These are phyloP conservation scores for Apiospora malaysiana DNA, from an alignment of 2,329 filamentous ascomycete genomes.

Conservation along the genomic window DNA sequence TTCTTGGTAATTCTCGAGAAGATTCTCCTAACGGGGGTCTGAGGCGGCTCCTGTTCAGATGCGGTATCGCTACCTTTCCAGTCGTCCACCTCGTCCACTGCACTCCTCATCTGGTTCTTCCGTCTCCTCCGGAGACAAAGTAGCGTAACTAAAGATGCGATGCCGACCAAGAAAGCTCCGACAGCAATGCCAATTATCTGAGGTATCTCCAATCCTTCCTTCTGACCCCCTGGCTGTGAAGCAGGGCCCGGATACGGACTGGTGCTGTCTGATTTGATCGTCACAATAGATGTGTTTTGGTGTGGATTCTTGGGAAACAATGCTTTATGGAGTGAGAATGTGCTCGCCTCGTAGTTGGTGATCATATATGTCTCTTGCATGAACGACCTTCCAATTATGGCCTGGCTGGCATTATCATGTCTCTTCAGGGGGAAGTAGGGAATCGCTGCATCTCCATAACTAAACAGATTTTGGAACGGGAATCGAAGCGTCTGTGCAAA, in stretches of 20 bases:
- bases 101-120: slow-evolving; percentile 30
- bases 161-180: slow-evolving; percentile 44
- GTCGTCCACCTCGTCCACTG: slow-evolving; percentile 36
- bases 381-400: slow-evolving; percentile 71
- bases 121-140: slow-evolving; percentile 43
- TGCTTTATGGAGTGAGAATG: slow-evolving; percentile 63
- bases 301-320: slow-evolving; percentile 52
- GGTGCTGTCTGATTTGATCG: slow-evolving; percentile 49
- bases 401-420: slow-evolving; percentile 56
- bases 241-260: slow-evolving; percentile 54
- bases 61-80: slow-evolving; percentile 46
- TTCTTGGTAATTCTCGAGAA: slow-evolving; percentile 48
- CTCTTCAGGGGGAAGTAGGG: slow-evolving; percentile 72
- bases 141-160: slow-evolving; percentile 36
- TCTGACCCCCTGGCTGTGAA: slow-evolving; percentile 20
- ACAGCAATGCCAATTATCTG: slow-evolving; percentile 55
- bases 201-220: slow-evolving; percentile 43
- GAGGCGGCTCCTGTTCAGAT: slow-evolving; percentile 41
- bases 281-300: slow-evolving; percentile 47
- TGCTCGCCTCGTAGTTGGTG: slow-evolving; percentile 59
- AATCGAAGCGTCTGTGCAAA: slow-evolving; percentile 58
- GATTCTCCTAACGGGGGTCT: slow-evolving; percentile 46
- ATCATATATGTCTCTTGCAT: slow-evolving; percentile 71
- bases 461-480: slow-evolving; percentile 53
- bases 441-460: slow-evolving; percentile 50